Conservation (phyloP, 768 basidiomycete genomes). For the Boletus rubropictus region DNA sequence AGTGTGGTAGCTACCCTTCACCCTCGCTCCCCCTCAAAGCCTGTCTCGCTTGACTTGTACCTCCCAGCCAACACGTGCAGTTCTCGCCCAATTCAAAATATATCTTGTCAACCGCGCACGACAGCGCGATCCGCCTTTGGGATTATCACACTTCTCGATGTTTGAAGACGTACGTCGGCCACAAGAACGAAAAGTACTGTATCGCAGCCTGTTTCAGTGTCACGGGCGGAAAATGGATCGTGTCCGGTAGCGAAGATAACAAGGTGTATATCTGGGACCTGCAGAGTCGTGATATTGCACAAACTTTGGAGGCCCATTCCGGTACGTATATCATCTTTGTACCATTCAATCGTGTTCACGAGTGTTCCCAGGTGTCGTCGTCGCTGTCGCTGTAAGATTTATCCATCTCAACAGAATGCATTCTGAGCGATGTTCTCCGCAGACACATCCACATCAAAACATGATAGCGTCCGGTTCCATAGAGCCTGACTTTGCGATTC, state of each 20-base stretch:
- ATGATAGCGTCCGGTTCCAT: slow-evolving; percentile 87
- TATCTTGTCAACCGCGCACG: slow-evolving; percentile 89
- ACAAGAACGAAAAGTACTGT: slow-evolving; percentile 78
- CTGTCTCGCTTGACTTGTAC: not conserved
- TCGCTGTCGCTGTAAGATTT: slow-evolving; percentile 74
- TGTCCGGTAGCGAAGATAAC: slow-evolving; percentile 87
- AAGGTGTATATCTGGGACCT: slow-evolving; percentile 90
- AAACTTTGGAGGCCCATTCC: slow-evolving; percentile 69
- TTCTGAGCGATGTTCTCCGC: not conserved
- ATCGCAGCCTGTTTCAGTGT: slow-evolving; percentile 81
- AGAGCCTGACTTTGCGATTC: slow-evolving; percentile 75
- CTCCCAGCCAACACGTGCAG: slow-evolving; percentile 72
- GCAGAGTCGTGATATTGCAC: slow-evolving; percentile 80
- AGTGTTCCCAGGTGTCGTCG: slow-evolving; percentile 46
- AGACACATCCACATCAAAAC: slow-evolving; percentile 84
- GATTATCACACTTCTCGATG: slow-evolving; percentile 89
- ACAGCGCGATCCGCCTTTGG: slow-evolving; percentile 91
- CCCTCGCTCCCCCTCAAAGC: too few species aligned
- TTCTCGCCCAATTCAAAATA: slow-evolving; percentile 97
- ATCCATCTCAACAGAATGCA: not conserved
- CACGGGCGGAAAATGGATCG: slow-evolving; percentile 84
- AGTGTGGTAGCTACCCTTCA: slow-evolving; percentile 49
- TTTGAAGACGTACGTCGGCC: slow-evolving; percentile 85
- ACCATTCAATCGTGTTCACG: not conserved
- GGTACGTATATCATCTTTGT: slow-evolving; percentile 35